Evolutionary conservation across 164 flowering plant species (phyloP), one percentile per base, ranked within the genome.

Genomic region (Liriodendron chinense): DNA sequence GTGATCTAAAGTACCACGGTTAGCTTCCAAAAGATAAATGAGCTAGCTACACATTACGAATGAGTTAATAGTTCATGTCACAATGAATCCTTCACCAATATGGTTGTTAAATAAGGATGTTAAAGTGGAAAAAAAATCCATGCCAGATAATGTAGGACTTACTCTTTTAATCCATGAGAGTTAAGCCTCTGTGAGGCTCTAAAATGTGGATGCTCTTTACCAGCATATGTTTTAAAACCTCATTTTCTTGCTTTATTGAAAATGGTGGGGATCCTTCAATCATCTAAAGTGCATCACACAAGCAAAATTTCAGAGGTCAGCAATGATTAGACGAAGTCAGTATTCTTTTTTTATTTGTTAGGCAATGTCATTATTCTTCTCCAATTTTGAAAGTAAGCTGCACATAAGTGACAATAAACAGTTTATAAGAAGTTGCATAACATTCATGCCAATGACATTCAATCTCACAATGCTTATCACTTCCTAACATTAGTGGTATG

Each of bases 251-350:
- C 86, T 84, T 90, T n/a, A 83, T 71, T n/a, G 78, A 73, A 83
- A 92, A 90, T 64, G 99, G 99, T 21, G 87, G 92, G 75, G 78
- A 78, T 69, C 99, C 99, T 87, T 96, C 99, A 80, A 96, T 92
- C 97, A 96, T 94, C 99, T 96, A 75, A 47, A 68, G 71, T 68
- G 78, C 56, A 81, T 14, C 9, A 78, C 12, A 49, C 4, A 65
- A 49, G 16, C 53, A 18, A 24, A 9, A 20, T 49, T 75, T 16
- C 34, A 75, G 9, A 16, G 18, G 13, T 53, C 13, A 10, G 18
- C 59, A 53, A 53, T 53, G 59, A 53, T 16, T 53, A 53, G 18
- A 53, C 59, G 3, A 16, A 1, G 70, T 26, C 7, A 34, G 6
- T 61, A 43, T 14, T 53, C 18, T 22, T 28, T 10, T 10, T 8